Conservation (phyloP, 768 basidiomycete species). For the Chiua virens region DNA sequence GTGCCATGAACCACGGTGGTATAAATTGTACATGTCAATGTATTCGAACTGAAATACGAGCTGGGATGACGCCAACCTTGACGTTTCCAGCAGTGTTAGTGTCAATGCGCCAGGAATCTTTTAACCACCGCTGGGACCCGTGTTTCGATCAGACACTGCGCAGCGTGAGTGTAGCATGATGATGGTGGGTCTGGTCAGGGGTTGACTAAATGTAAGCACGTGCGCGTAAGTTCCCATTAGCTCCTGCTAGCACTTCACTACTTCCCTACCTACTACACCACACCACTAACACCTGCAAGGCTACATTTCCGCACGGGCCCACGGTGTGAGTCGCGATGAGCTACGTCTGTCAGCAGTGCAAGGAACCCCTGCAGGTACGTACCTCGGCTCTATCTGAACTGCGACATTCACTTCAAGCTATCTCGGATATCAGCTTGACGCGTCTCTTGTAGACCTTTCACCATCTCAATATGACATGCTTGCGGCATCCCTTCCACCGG, state of each 20-base stretch:
- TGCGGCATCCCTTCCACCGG: slow-evolving; percentile 62
- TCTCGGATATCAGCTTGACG: slow-evolving; percentile 61
- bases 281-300: too few species aligned
- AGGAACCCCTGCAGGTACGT: slow-evolving; percentile 82
- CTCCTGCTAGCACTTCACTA: too few species aligned
- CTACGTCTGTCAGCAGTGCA: slow-evolving; percentile 84
- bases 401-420: slow-evolving; percentile 7
- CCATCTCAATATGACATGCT: slow-evolving; percentile 89
- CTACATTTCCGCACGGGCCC: not conserved
- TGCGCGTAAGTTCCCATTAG: too few species aligned
- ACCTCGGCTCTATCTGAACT: not conserved
- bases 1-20: not conserved
- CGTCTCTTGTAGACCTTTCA: slow-evolving; percentile 84
- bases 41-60: slow-evolving; percentile 11
- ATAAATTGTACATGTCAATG: too few species aligned
- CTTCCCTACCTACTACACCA: too few species aligned
- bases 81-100: too few species aligned
- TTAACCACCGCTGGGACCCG: too few species aligned
- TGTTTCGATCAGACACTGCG: too few species aligned
- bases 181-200: too few species aligned
- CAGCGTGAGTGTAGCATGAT: too few species aligned
- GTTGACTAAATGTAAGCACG: too few species aligned
- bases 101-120: not conserved
- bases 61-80: slow-evolving; percentile 12
- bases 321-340: slow-evolving; percentile 39